Evolutionary conservation across 805 yeast species (phyloP), one percentile per base, ranked within the genome.

Genomic region (Diddensiella transvaalensis): DNA sequence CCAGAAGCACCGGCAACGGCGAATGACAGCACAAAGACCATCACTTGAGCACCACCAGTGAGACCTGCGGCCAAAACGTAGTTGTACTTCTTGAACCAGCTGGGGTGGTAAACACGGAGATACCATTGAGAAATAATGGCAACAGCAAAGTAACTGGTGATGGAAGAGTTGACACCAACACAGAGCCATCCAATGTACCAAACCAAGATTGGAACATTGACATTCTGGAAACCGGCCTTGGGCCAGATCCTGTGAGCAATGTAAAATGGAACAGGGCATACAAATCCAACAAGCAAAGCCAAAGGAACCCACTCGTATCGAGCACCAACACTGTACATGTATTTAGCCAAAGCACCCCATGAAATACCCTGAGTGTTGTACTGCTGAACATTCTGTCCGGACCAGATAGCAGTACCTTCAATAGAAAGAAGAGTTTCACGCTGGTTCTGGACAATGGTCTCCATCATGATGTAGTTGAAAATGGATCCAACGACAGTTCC

Each of bases 41-140:
- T 59, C 11, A 64, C 66, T 51, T 64, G 68, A 22, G 73, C 71
- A 1, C 80, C 80, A 3, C 78, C 77, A 2, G 77, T 72, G 13
- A 75, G 61, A 2, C 76, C 78, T 48, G 77, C 71, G 35, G 75
- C 71, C 46, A 76, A 60, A 15, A 76, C 68, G 56, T 76, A 76
- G 57, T 75, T 74, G 61, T 76, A 76, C 60, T 74, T 74, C 49
- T 73, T 75, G 79, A 79, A 76, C 78, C 79, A 73, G 22, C 63
- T 57, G 5, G 73, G 63, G 54, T 73, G 73, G 52, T 68, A 62
- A 46, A 64, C 63, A 46, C 74, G 72, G 49, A 76, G 58, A 49
- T 65, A 62, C 57, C 70, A 72, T 71, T 74, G 76, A 68, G 75
- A 76, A 26, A 64, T 47, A 51, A 65, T 69, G 21, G 78, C 73